Percentiles rank a stretch among this genome's conserved stretches.
phyloP scores from a whole-genome alignment of 2,329 filamentous ascomycete species.

The Biscogniauxia sp. region DNA sequence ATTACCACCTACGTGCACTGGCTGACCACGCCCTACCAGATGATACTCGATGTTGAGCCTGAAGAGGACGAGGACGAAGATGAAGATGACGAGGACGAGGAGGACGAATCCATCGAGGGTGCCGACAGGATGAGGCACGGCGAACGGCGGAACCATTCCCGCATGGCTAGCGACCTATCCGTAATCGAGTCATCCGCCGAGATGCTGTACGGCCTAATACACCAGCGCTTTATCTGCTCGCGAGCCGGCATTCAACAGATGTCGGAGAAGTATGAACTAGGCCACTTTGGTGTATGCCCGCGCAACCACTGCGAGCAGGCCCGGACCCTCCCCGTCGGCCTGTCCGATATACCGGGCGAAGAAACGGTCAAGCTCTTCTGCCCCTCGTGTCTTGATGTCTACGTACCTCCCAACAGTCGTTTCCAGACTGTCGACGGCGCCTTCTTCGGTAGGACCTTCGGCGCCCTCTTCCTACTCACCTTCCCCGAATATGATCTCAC shows the following conservation, averaged over 20 bases:
- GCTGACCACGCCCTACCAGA: constrained; percentile 43
- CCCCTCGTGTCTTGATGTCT: constrained; percentile 93
- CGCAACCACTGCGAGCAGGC: constrained; percentile 88
- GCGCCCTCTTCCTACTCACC: constrained; percentile 95
- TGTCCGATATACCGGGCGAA: constrained; percentile 91
- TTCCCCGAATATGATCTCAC: constrained; percentile 94
- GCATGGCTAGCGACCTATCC: constrained; percentile 88
- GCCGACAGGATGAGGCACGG: constrained; percentile 53
- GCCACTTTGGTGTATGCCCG: constrained; percentile 95
- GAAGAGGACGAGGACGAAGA: constrained; percentile 90
- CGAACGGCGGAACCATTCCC: constrained; percentile 74
- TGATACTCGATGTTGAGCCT: constrained; percentile 97
- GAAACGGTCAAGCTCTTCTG: constrained; percentile 99
- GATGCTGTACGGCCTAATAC: constrained; percentile 95
- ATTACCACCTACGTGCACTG: background rate
- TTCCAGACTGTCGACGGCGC: constrained; percentile 97
- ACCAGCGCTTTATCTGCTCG: constrained; percentile 97
- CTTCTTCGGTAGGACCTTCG: constrained; percentile 97
- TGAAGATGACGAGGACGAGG: constrained; percentile 70
- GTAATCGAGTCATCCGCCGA: constrained; percentile 98
- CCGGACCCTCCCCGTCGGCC: constrained; percentile 86
- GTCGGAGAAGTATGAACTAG: constrained; percentile 97
- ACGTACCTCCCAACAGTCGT: constrained; percentile 93
- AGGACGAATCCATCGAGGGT: constrained; percentile 66
- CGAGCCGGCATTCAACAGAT: constrained; percentile 96